Conservation (phyloP, 2,329 filamentous ascomycete species). For the Zelopaecilomyces penicillatus region DNA sequence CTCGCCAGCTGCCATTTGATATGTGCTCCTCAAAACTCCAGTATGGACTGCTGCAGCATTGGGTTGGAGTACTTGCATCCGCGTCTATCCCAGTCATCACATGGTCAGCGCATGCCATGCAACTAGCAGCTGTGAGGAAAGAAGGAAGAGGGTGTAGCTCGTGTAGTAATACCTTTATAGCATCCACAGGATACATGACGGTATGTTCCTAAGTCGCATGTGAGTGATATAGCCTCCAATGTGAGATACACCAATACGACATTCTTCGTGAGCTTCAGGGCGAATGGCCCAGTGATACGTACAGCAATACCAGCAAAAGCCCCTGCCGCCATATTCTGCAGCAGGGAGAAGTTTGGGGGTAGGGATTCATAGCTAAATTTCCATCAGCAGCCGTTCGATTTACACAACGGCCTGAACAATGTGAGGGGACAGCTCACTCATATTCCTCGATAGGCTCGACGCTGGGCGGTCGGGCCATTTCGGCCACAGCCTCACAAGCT, state of each 20-base stretch:
- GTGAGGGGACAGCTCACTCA: slow-evolving; percentile 40
- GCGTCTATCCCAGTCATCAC: slow-evolving; percentile 53
- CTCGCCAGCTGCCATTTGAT: slow-evolving; percentile 84
- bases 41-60: slow-evolving; percentile 73
- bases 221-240: slow-evolving; percentile 10
- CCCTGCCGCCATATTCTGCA: slow-evolving; percentile 91
- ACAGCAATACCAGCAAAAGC: slow-evolving; percentile 95
- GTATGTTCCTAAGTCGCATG: slow-evolving; percentile 68
- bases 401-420: not conserved
- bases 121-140: too few relatives aligned
- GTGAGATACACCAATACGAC: not conserved
- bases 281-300: slow-evolving; percentile 26
- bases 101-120: too few relatives aligned
- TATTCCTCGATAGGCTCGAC: slow-evolving; percentile 57
- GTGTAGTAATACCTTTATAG: slow-evolving; percentile 70
- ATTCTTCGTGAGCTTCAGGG: not conserved
- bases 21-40: slow-evolving; percentile 84
- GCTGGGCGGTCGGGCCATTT: slow-evolving; percentile 62
- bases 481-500: slow-evolving; percentile 58
- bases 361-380: slow-evolving; percentile 75
- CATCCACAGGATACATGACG: slow-evolving; percentile 97
- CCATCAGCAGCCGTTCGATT: not conserved
- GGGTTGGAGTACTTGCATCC: slow-evolving; percentile 94
- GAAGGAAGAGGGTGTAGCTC: not conserved
- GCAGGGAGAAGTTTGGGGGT: slow-evolving; percentile 85